phyloP scores from a whole-genome alignment of 2,329 filamentous ascomycete species.

The Nannizzia gypsea region DNA sequence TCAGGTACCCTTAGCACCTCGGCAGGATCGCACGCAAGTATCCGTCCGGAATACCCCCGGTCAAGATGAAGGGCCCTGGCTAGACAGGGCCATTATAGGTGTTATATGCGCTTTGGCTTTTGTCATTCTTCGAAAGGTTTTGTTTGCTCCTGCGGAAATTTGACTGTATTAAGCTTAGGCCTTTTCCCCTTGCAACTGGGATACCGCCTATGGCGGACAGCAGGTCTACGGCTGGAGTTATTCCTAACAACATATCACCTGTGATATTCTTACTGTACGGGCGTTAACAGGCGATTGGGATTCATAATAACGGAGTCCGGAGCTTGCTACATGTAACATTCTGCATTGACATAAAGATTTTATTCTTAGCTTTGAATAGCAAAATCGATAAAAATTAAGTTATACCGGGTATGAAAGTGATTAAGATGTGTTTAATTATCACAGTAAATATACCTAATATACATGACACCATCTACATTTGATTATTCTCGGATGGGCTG shows the following conservation, averaged over 20 bases:
- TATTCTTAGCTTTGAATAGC: too few relatives aligned
- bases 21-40: background rate
- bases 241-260: background rate
- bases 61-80: conserved; percentile 51
- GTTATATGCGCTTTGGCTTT: conserved; percentile 58
- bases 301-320: background rate
- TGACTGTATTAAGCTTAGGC: background rate
- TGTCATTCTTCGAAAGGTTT: conserved; percentile 48
- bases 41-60: background rate
- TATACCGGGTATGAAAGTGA: too few relatives aligned
- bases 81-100: conserved; percentile 69
- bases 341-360: too few relatives aligned
- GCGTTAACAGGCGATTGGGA: background rate
- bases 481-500: background rate
- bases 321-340: background rate
- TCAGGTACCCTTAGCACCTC: background rate
- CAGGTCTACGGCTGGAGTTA: background rate
- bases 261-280: background rate
- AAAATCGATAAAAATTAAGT: too few relatives aligned
- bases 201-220: background rate
- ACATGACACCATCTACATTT: background rate
- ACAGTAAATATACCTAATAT: background rate
- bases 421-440: background rate
- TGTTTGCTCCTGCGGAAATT: background rate
- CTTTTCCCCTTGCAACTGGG: background rate